Evolutionary conservation across 805 yeast genomes (phyloP).

Genomic region (Kluyveromyces dobzhanskii): DNA sequence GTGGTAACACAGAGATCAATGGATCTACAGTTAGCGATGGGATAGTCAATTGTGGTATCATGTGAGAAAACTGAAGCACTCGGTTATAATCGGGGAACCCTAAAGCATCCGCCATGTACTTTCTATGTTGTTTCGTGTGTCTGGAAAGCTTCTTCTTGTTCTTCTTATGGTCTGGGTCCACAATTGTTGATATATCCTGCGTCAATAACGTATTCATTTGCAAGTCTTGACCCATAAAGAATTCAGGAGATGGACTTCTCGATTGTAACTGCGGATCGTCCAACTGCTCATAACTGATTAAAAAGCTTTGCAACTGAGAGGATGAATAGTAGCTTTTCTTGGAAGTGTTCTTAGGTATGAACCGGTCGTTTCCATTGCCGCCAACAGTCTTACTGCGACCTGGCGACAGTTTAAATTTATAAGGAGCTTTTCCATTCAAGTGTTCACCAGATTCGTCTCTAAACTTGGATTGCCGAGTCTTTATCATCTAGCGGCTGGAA

Average conservation of each 20-base stretch:
- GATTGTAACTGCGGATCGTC: conserved; percentile 21
- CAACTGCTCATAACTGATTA: conserved; percentile 9
- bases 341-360: conserved; percentile 31
- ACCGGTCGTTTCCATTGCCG: conserved; percentile 27
- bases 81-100: conserved; percentile 35
- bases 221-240: conserved; percentile 17
- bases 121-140: conserved; percentile 24
- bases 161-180: conserved; percentile 1
- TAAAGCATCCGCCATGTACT: conserved; percentile 42
- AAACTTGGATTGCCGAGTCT: too few species aligned
- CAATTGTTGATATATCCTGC: conserved; percentile 7
- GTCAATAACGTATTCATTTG: conserved; percentile 19
- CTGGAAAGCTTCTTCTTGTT: conserved; percentile 4
- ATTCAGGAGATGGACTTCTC: conserved; percentile 26
- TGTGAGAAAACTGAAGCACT: conserved; percentile 31
- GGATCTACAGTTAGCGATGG: conserved; percentile 12
- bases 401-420: background rate
- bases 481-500: too few species aligned
- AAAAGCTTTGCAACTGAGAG: conserved; percentile 12
- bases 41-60: conserved; percentile 1
- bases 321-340: conserved; percentile 22
- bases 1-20: conserved; percentile 15
- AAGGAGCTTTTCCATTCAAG: background rate
- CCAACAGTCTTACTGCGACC: background rate
- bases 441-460: too few species aligned